Percentiles rank a stretch among this genome's conserved stretches.
These are phyloP conservation scores for Mucor piriformis DNA, from an alignment of 371 early-diverging fungal species.

Conservation along the genomic window DNA sequence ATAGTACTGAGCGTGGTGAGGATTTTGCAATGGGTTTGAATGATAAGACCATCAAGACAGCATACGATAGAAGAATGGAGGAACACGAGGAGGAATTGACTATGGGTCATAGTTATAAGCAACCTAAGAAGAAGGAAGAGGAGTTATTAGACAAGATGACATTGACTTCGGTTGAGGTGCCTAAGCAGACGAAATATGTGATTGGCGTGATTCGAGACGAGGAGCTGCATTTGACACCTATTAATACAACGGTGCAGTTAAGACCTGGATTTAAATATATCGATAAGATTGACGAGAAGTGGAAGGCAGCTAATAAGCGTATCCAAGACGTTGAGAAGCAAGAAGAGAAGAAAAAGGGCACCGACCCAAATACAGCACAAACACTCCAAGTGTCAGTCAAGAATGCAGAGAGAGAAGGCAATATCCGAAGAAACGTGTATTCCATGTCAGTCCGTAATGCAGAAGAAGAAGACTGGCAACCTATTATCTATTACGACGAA, in stretches of 20 bases:
- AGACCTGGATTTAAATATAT: slow-evolving; percentile 86
- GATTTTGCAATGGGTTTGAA: slow-evolving; percentile 80
- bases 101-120: slow-evolving; percentile 27
- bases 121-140: slow-evolving; percentile 42
- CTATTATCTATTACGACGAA: slow-evolving; percentile 68
- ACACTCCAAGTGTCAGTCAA: slow-evolving; percentile 64
- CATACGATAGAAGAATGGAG: slow-evolving; percentile 62
- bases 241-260: slow-evolving; percentile 75
- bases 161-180: slow-evolving; percentile 75
- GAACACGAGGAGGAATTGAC: slow-evolving; percentile 50
- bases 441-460: slow-evolving; percentile 64
- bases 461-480: slow-evolving; percentile 82
- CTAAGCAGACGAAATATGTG: slow-evolving; percentile 77
- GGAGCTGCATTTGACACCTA: slow-evolving; percentile 82
- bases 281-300: slow-evolving; percentile 87
- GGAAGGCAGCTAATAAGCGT: slow-evolving; percentile 70
- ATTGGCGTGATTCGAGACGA: slow-evolving; percentile 77
- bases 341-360: slow-evolving; percentile 52
- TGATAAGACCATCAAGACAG: slow-evolving; percentile 70
- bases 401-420: slow-evolving; percentile 57
- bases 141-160: slow-evolving; percentile 78
- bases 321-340: slow-evolving; percentile 70
- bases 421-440: slow-evolving; percentile 54
- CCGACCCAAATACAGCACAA: slow-evolving; percentile 58
- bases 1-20: slow-evolving; percentile 78